Base-by-base conservation (phyloP, 768 basidiomycete species). In the Xerocomellus amylosporus region DNA sequence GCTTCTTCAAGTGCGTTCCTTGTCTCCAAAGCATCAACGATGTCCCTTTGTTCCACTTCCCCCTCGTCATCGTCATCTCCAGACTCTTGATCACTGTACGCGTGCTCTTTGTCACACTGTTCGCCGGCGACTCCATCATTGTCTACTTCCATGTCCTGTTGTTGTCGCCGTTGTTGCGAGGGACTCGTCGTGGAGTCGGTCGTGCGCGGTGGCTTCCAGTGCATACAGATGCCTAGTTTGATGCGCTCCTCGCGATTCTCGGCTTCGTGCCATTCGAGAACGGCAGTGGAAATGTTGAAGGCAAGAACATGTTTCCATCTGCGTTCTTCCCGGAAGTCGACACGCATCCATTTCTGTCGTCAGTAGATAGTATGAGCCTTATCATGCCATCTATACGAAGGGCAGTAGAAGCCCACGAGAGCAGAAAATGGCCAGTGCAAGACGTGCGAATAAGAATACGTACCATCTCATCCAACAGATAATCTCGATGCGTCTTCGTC, bases 381-480 rank as follows among this genome's bases (percentile, higher is more conserved):
- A 0, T 42, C 26, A 41, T 22, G 14, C 41, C 31, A 41, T 43
- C 38, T 13, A 22, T 19, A 46, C 31, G 39, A 47, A 36, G 22
- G 33, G 53, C 8, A 39, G 26, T 22, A 34, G 24, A 39, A 39
- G 38, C n/a, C 36, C 46, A 36, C 46, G 14, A 43, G 24, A 40
- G 37, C 17, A 39, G 44, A 22, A 53, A 19, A 41, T 13, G 7
- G 4, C 6, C 10, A 45, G 26, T 28, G 14, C 22, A 46, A 42
- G 41, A 59, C 13, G 30, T 6, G 43, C 17, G 9, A 42, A 63
- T 5, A 31, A 40, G 17, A 38, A 28, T 19, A 74, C 81, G 61
- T 51, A 91, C 93, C 93, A 98, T 93, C 72, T 99, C 97, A 56
- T 98, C 96, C 70, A 99, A 73, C 33, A 99, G 77, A 71, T 94